Base-by-base conservation (phyloP, 1,139 yeast genomes). In the Waltiozyma solani region DNA sequence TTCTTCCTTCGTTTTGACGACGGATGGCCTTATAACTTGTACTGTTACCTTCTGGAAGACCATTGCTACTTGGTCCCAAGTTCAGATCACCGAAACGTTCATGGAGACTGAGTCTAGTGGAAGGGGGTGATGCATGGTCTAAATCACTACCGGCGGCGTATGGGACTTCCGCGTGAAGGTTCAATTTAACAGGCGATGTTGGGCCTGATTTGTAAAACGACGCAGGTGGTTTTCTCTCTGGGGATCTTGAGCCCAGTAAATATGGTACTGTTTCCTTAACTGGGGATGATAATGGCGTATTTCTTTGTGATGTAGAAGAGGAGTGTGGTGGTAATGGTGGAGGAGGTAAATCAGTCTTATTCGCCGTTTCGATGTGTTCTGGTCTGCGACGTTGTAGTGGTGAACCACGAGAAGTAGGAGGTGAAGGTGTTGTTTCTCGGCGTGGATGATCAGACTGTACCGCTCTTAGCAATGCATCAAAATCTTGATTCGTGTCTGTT, bases 321-420 rank as follows among this genome's bases (percentile, higher is more conserved):
- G 30, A 26, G 13, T 26, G 30, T n/a, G 30, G 30, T 6, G 30
- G 30, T 18, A 26, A 26, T 13, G 30, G 30, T n/a, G 30, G 30
- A n/a, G 30, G 30, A 17, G 18, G 18, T 26, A 14, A 14, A n/a
- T 26, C 30, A 24, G n/a, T n/a, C n/a, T n/a, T n/a, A n/a, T 24
- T 24, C n/a, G 5, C 27, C 12, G n/a, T 10, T 6, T 27, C 19
- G 20, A 15, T 27, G 37, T 18, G 13, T 24, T 34, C 6, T 27
- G 27, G 10, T 18, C 22, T 34, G 8, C 46, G 37, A 13, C 42
- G 38, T 14, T 34, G 30, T 10, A 38, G 44, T 37, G 48, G 48
- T 14, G 27, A 34, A 10, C 49, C 54, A 37, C 44, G 43, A 8
- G 52, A 50, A 2, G 52, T 44, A 13, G 52, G 52, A 3, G 52